Conservation (phyloP, 2,329 filamentous ascomycete species). For the Purpureocillium lavendulum region DNA sequence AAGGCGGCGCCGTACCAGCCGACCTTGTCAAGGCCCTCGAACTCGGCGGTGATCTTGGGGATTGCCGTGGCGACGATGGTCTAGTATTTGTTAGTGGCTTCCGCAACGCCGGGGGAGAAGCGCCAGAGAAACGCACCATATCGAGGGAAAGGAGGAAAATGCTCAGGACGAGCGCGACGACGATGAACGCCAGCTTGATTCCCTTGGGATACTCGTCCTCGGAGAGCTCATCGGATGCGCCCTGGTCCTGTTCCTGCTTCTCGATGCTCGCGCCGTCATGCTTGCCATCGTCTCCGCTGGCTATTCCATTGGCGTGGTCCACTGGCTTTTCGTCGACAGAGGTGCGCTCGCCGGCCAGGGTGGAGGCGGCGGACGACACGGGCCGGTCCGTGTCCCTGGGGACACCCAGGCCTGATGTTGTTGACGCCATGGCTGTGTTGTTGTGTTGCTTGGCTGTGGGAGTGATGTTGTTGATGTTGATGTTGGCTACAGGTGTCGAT, state of each 20-base stretch:
- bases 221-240: constrained; percentile 9
- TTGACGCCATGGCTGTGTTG: background rate
- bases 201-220: constrained; percentile 31
- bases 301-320: constrained; percentile 7
- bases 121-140: constrained; percentile 22
- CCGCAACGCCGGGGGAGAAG: no score
- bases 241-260: no score
- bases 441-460: background rate
- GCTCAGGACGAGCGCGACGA: constrained; percentile 35
- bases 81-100: constrained; percentile 16
- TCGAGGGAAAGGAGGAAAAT: constrained; percentile 43
- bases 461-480: background rate
- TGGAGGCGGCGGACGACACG: constrained; percentile 19
- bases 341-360: constrained; percentile 17
- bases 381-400: constrained; percentile 13
- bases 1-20: constrained; percentile 53
- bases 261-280: constrained; percentile 1
- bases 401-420: constrained; percentile 11
- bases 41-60: constrained; percentile 45
- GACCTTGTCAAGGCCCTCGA: constrained; percentile 41
- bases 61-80: constrained; percentile 51
- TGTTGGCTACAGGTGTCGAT: background rate
- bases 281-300: constrained; percentile 7
- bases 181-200: constrained; percentile 30
- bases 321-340: constrained; percentile 14